Percentiles rank a stretch among this genome's conserved stretches.
phyloP scores from a whole-genome alignment of 305 asterid species.

The Solanum hybrid region DNA sequence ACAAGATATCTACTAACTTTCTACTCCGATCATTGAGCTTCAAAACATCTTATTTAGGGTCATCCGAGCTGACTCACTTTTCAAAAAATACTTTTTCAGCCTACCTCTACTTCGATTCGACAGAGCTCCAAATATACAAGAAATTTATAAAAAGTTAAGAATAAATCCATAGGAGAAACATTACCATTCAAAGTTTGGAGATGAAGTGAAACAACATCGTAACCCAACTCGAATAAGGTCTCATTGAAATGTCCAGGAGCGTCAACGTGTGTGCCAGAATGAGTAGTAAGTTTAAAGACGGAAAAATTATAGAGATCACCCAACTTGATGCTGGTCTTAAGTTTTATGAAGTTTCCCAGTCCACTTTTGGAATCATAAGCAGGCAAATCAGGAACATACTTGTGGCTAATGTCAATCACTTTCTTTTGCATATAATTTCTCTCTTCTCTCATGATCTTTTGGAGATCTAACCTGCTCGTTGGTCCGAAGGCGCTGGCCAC shows the following conservation, averaged over 20 bases:
- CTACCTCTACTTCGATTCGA: neutral
- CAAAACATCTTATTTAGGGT: neutral
- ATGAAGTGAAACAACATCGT: neutral
- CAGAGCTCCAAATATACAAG: neutral
- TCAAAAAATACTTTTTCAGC: neutral
- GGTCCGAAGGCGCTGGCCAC: neutral
- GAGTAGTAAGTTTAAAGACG: neutral
- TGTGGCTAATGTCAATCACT: neutral
- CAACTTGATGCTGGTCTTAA: neutral
- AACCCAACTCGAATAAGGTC: neutral
- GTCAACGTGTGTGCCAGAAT: constrained; percentile 3
- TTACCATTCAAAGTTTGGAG: constrained; percentile 5
- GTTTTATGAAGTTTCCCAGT: neutral
- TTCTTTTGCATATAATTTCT: neutral
- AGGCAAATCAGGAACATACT: neutral
- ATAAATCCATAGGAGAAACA: neutral
- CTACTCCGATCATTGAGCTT: neutral
- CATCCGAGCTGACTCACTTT: neutral
- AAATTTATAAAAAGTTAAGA: neutral
- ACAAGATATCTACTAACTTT: neutral
- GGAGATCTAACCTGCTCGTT: neutral
- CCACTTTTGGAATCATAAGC: neutral
- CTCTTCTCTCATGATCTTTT: neutral
- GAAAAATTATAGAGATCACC: neutral
- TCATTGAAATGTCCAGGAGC: constrained; percentile 11